phyloP scores from a whole-genome alignment of 306 rosid genomes.

The Glycine tomentella region DNA sequence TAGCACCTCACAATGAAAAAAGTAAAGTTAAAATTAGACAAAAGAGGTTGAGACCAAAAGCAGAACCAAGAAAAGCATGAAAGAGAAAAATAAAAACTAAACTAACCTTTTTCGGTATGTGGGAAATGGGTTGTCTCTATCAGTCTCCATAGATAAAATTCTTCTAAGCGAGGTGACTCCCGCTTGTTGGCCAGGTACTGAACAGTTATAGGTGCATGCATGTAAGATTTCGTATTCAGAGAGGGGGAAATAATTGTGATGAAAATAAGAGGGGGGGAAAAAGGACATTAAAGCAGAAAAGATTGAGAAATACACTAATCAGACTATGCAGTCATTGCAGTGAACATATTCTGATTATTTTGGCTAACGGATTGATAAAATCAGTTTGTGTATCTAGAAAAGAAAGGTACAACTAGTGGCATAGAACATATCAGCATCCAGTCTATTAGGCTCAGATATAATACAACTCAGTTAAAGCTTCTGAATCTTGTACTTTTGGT shows the following conservation, averaged over 20 bases:
- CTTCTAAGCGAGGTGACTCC: conserved; percentile 64
- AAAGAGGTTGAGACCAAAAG: conserved; percentile 59
- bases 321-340: conserved; percentile 39
- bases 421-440: conserved; percentile 29
- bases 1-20: conserved; percentile 64
- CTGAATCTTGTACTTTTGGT: conserved; percentile 39
- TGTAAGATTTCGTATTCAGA: conserved; percentile 42
- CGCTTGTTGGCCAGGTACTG: conserved; percentile 69
- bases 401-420: conserved; percentile 38
- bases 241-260: not conserved
- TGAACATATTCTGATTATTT: conserved; percentile 47
- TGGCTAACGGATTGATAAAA: conserved; percentile 37
- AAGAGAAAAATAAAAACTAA: conserved; percentile 35
- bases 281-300: conserved; percentile 21
- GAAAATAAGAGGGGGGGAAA: not conserved
- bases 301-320: conserved; percentile 34
- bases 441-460: conserved; percentile 16
- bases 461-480: conserved; percentile 21
- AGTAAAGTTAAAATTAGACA: conserved; percentile 61
- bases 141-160: conserved; percentile 54
- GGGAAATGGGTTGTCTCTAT: conserved; percentile 83
- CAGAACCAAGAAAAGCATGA: conserved; percentile 65
- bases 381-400: conserved; percentile 36
- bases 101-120: conserved; percentile 83
- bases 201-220: conserved; percentile 46